Conservation (phyloP, 306 rosid genomes). For the Castanea sativa region DNA sequence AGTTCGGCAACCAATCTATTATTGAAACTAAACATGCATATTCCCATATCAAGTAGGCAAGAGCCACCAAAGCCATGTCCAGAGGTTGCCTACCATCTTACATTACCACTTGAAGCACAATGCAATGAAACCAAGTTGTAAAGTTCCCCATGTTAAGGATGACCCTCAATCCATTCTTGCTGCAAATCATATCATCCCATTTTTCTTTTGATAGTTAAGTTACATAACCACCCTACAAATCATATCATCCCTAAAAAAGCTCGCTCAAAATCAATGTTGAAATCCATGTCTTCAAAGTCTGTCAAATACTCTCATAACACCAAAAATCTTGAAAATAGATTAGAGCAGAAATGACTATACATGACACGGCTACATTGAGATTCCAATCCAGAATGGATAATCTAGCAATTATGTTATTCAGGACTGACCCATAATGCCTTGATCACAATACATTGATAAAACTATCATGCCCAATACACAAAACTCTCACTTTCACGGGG, state of each 20-base stretch:
- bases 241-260: slow-evolving; percentile 23
- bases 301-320: slow-evolving; percentile 8
- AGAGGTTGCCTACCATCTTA: slow-evolving; percentile 18
- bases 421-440: not conserved
- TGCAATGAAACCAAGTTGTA: slow-evolving; percentile 17
- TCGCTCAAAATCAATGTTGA: slow-evolving; percentile 9
- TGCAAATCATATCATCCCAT: slow-evolving; percentile 15
- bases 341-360: slow-evolving; percentile 7
- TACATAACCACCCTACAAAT: not conserved
- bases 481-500: too few relatives aligned
- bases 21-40: slow-evolving; percentile 6
- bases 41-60: not conserved
- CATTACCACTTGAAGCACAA: slow-evolving; percentile 7
- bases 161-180: slow-evolving; percentile 11
- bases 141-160: slow-evolving; percentile 18
- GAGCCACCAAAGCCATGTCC: slow-evolving; percentile 9
- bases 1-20: slow-evolving; percentile 4
- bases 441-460: not conserved
- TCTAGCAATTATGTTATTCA: not conserved
- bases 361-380: slow-evolving; percentile 7
- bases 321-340: slow-evolving; percentile 11
- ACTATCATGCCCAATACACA: not conserved
- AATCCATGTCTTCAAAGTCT: slow-evolving; percentile 8
- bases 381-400: slow-evolving; percentile 10
- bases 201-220: too few relatives aligned